Evolutionary conservation across 2,329 filamentous ascomycete species (phyloP).

Genomic region (Sclerotinia nivalis): DNA sequence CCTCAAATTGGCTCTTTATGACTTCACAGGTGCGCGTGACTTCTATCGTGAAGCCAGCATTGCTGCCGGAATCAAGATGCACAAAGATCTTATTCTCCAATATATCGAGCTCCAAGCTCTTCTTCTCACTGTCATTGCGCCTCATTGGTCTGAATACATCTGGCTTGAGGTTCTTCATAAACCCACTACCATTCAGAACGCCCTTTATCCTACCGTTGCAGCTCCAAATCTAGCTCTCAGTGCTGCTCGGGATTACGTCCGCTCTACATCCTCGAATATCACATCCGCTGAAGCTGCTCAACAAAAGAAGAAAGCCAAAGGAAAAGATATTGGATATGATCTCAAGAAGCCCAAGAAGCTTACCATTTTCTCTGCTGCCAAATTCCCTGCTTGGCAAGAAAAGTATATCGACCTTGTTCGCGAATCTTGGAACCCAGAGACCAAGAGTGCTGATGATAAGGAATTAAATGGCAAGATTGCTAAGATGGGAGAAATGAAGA

Average conservation of each 20-base stretch:
- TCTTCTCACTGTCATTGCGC: conserved; percentile 79
- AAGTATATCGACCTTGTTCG: conserved; percentile 82
- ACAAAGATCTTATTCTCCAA: conserved; percentile 72
- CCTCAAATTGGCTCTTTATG: conserved; percentile 85
- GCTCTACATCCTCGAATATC: conserved; percentile 71
- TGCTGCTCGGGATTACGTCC: conserved; percentile 81
- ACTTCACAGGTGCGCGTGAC: conserved; percentile 85
- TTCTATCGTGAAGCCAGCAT: conserved; percentile 84
- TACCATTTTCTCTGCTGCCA: conserved; percentile 77
- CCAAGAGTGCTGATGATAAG: conserved; percentile 73
- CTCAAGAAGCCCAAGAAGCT: conserved; percentile 90
- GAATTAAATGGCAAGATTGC: conserved; percentile 73
- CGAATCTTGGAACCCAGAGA: conserved; percentile 64
- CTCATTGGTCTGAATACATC: conserved; percentile 93
- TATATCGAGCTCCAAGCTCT: conserved; percentile 88
- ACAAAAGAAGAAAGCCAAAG: conserved; percentile 89
- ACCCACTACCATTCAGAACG: conserved; percentile 73
- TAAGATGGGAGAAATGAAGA: conserved; percentile 90
- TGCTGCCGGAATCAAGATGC: conserved; percentile 80
- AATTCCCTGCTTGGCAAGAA: conserved; percentile 88
- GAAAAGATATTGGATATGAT: conserved; percentile 82
- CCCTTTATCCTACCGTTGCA: conserved; percentile 70
- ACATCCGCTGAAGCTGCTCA: conserved; percentile 81
- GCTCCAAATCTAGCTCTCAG: conserved; percentile 66
- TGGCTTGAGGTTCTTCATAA: conserved; percentile 90